Percentiles rank a stretch among this genome's conserved stretches.
phyloP scores from a whole-genome alignment of 2,329 filamentous ascomycete species.

The Colletotrichum sp. region DNA sequence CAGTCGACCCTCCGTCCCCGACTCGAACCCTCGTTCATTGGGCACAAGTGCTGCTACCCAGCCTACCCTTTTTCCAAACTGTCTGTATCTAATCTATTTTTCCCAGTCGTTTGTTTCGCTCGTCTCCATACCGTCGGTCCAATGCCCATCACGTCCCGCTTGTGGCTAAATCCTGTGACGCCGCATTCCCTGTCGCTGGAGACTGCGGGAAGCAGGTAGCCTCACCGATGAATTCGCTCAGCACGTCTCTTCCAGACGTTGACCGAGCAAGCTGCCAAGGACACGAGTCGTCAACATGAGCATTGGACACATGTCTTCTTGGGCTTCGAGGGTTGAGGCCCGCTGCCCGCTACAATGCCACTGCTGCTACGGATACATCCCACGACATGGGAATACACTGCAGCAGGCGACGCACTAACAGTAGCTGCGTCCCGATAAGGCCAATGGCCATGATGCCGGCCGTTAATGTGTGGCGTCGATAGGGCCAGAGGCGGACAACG shows the following conservation, averaged over 20 bases:
- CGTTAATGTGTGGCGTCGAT: neutral
- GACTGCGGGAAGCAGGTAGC: neutral
- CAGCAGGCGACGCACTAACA: neutral
- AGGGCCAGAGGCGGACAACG: neutral
- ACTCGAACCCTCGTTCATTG: conserved; percentile 4
- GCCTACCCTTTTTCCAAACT: neutral
- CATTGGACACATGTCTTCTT: neutral
- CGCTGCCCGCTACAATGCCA: neutral
- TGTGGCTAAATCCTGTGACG: neutral
- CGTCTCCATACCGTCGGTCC: neutral
- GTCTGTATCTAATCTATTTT: neutral
- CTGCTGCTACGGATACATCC: neutral
- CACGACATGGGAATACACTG: neutral
- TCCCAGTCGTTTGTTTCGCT: neutral
- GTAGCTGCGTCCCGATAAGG: neutral
- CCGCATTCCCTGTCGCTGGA: neutral
- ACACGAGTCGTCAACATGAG: neutral
- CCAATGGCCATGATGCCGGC: neutral
- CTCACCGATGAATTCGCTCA: neutral
- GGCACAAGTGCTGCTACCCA: conserved; percentile 12
- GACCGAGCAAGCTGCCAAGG: neutral
- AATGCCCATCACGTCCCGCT: neutral
- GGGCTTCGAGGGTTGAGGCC: neutral
- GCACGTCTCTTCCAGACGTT: neutral
- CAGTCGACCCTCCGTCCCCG: neutral